Evolutionary conservation across 2,329 filamentous ascomycete genomes (phyloP).

Genomic region (Parasarocladium wereldwijsianum): DNA sequence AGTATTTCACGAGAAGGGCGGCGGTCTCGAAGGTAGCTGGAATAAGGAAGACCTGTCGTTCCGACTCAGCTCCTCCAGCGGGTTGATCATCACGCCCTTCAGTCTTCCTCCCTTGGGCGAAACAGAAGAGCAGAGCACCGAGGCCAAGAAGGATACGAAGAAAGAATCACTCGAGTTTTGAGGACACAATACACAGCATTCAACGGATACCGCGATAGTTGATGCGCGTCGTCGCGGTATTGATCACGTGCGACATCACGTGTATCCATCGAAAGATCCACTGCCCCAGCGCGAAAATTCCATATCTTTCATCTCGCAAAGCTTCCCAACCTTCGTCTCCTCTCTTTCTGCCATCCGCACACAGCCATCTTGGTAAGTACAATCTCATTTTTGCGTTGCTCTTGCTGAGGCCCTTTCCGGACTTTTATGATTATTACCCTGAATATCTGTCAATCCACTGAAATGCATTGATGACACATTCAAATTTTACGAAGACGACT

Average conservation of each 20-base stretch:
- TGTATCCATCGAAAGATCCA: too few relatives aligned
- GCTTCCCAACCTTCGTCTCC: conserved; percentile 1
- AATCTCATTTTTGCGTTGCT: conserved; percentile 3
- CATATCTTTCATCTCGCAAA: too few relatives aligned
- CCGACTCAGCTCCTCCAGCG: conserved; percentile 63
- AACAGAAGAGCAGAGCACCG: conserved; percentile 28
- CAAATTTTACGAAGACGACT: conserved; percentile 29
- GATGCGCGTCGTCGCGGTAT: too few relatives aligned
- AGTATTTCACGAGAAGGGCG: conserved; percentile 76
- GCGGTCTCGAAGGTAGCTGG: conserved; percentile 52
- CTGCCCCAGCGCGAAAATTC: too few relatives aligned
- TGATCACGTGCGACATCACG: too few relatives aligned
- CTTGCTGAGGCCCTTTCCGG: conserved; percentile 6
- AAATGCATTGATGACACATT: conserved; percentile 28
- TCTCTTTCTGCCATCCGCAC: conserved; percentile 3
- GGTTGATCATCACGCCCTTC: conserved; percentile 76
- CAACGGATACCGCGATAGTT: too few relatives aligned
- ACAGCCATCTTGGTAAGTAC: conserved; percentile 7
- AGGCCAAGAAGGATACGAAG: conserved; percentile 30
- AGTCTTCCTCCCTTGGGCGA: conserved; percentile 77
- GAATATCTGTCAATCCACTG: conserved; percentile 48
- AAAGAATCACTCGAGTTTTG: conserved; percentile 59
- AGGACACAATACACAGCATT: too few relatives aligned
- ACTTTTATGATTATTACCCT: conserved; percentile 31
- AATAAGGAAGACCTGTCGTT: conserved; percentile 82